phyloP scores from a whole-genome alignment of 495 filamentous ascomycete species.

The Annulohypoxylon stygium region DNA sequence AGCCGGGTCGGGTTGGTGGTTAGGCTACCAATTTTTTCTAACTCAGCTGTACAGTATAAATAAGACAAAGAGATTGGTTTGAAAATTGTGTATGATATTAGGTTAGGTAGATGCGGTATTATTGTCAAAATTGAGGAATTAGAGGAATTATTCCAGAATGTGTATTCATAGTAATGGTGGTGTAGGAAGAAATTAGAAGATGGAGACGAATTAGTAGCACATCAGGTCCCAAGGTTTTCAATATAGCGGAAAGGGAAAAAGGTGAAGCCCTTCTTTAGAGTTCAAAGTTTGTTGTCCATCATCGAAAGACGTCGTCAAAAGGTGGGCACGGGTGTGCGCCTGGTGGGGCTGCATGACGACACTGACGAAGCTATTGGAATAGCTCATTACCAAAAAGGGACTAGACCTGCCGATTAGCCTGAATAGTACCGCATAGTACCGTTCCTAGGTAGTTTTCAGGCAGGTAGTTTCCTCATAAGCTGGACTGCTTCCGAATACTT shows the following conservation, averaged over 20 bases:
- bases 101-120: background rate
- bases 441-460: background rate
- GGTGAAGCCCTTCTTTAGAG: constrained; percentile 21
- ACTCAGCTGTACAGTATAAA: background rate
- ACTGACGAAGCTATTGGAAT: constrained; percentile 45
- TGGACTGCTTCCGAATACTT: constrained; percentile 3
- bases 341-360: constrained; percentile 42
- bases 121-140: background rate
- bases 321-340: constrained; percentile 21
- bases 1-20: constrained; percentile 26
- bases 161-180: background rate
- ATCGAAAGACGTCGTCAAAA: constrained; percentile 38
- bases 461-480: background rate
- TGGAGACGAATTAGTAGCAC: background rate
- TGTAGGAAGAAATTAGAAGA: constrained; percentile 13
- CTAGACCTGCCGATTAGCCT: constrained; percentile 37
- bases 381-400: constrained; percentile 37
- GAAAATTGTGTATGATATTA: background rate
- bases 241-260: constrained; percentile 10
- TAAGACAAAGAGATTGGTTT: background rate
- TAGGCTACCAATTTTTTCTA: constrained; percentile 3
- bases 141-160: background rate
- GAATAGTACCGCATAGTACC: constrained; percentile 13
- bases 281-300: constrained; percentile 25
- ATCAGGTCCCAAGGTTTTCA: background rate